These are phyloP conservation scores for Closterium sp. DNA, from an alignment of 139 green algal species.

Conservation along the genomic window DNA sequence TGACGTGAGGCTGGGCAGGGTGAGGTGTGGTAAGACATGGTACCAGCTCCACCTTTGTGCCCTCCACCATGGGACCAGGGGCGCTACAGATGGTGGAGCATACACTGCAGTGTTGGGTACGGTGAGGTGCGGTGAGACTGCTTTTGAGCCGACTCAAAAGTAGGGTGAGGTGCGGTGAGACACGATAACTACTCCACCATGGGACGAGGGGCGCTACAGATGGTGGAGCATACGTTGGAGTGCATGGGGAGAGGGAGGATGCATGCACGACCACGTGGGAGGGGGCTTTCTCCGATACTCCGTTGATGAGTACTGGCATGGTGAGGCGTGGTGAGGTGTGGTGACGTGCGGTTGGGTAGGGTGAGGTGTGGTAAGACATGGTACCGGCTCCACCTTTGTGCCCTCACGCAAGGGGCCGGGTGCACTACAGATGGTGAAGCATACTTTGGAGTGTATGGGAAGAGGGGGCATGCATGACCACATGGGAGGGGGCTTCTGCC, in stretches of 20 bases:
- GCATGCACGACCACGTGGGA: slow-evolving; percentile 81
- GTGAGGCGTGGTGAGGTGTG: slow-evolving; percentile 17
- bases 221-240: too few species aligned
- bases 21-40: not conserved
- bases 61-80: too few species aligned
- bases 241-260: slow-evolving; percentile 60
- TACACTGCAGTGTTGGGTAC: too few species aligned
- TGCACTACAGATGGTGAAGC: slow-evolving; percentile 60
- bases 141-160: too few species aligned
- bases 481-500: slow-evolving; percentile 84
- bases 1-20: not conserved
- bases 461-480: slow-evolving; percentile 82
- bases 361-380: slow-evolving; percentile 18
- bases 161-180: too few species aligned
- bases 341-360: not conserved
- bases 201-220: too few species aligned
- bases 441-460: slow-evolving; percentile 72
- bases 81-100: too few species aligned
- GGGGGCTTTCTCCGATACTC: slow-evolving; percentile 88
- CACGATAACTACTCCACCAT: too few species aligned
- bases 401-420: not conserved
- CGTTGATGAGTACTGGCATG: slow-evolving; percentile 56
- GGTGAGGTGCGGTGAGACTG: too few species aligned
- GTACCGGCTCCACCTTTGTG: too few species aligned
- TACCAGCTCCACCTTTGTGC: too few species aligned